Evolutionary conservation across 805 yeast genomes (phyloP).

Genomic region (Ogataea minuta): DNA sequence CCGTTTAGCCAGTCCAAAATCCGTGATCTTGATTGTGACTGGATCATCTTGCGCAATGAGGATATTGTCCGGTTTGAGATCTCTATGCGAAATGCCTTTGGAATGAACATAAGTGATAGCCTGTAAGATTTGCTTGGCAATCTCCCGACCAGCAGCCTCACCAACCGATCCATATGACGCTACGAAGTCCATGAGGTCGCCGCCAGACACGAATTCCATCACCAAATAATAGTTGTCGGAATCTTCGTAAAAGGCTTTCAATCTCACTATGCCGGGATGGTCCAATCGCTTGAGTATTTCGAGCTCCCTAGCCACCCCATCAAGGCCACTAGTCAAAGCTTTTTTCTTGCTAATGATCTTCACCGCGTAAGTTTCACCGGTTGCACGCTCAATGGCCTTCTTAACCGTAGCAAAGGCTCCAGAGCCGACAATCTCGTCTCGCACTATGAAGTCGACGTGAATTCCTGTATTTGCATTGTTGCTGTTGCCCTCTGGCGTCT

Average conservation of each 20-base stretch:
- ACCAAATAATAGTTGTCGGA: slow-evolving; percentile 76
- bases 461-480: slow-evolving; percentile 28
- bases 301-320: slow-evolving; percentile 84
- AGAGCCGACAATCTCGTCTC: slow-evolving; percentile 86
- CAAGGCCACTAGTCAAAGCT: slow-evolving; percentile 69
- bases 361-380: slow-evolving; percentile 87
- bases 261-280: slow-evolving; percentile 81
- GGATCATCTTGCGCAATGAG: slow-evolving; percentile 90
- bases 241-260: slow-evolving; percentile 86
- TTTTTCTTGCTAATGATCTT: slow-evolving; percentile 84
- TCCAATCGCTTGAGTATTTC: slow-evolving; percentile 72
- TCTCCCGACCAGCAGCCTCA: slow-evolving; percentile 86
- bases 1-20: slow-evolving; percentile 93
- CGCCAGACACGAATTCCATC: slow-evolving; percentile 96
- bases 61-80: slow-evolving; percentile 93
- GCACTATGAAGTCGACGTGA: slow-evolving; percentile 59
- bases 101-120: slow-evolving; percentile 88
- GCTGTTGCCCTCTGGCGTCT: slow-evolving; percentile 15
- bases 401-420: slow-evolving; percentile 99
- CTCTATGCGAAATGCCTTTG: slow-evolving; percentile 92
- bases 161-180: slow-evolving; percentile 90
- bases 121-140: slow-evolving; percentile 76
- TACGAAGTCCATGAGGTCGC: slow-evolving; percentile 96
- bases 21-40: slow-evolving; percentile 87
- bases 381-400: slow-evolving; percentile 79